These are phyloP conservation scores for Corynascus novoguineensis DNA, from an alignment of 495 filamentous ascomycete species.

Conservation along the genomic window DNA sequence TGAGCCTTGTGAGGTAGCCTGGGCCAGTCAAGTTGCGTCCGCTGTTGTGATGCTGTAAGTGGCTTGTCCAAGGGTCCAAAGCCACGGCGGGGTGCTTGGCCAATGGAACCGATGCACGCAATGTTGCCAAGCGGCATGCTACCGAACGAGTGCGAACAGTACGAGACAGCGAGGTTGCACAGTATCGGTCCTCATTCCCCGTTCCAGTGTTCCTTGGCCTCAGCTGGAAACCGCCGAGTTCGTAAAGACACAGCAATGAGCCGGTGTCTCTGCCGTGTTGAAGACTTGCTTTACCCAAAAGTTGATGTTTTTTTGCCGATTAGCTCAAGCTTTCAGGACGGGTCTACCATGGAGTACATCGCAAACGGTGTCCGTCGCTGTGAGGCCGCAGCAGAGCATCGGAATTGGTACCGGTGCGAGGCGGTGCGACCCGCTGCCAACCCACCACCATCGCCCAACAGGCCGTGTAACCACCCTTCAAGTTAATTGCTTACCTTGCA, in stretches of 20 bases:
- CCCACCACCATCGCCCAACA: not conserved
- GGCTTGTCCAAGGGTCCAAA: not conserved
- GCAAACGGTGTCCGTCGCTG: no score
- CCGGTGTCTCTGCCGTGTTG: not conserved
- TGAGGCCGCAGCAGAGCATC: not conserved
- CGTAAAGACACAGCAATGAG: not conserved
- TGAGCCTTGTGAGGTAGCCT: not conserved
- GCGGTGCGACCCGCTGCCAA: constrained; percentile 4
- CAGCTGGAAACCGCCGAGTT: not conserved
- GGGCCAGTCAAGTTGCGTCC: constrained; percentile 6
- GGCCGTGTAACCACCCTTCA: not conserved
- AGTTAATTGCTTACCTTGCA: constrained; percentile 1
- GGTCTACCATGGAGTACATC: no score
- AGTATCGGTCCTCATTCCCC: not conserved
- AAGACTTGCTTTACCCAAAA: not conserved
- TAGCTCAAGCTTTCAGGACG: not conserved
- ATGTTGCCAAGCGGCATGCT: constrained; percentile 1
- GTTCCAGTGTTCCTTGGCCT: not conserved
- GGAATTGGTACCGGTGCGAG: constrained; percentile 3
- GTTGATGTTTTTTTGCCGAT: not conserved
- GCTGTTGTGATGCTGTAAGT: no score
- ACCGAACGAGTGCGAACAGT: not conserved
- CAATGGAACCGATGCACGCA: not conserved
- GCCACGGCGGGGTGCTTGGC: constrained; percentile 1
- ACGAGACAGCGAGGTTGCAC: not conserved